Conservation (phyloP, 2,329 filamentous ascomycete species). For the Dryadomyces quercus-mongolicae region DNA sequence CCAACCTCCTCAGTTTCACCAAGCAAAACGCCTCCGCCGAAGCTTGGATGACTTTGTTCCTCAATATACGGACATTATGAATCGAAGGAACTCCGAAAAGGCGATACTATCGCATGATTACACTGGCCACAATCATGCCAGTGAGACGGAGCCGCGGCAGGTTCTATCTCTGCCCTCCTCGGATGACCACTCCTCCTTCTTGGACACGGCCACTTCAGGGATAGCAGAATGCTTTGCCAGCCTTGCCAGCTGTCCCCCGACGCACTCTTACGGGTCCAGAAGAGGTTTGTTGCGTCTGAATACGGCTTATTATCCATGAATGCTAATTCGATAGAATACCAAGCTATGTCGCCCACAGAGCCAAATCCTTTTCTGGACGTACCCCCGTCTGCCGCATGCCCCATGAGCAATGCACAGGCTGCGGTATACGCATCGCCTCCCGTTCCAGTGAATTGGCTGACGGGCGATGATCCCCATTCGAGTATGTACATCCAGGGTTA, state of each 20-base stretch:
- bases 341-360: neutral
- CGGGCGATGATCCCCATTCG: conserved; percentile 17
- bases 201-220: conserved; percentile 17
- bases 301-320: neutral
- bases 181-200: neutral
- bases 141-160: neutral
- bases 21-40: conserved; percentile 17
- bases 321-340: neutral
- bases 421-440: conserved; percentile 16
- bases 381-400: neutral
- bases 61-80: conserved; percentile 5
- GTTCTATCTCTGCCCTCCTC: neutral
- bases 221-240: conserved; percentile 21
- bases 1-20: conserved; percentile 10
- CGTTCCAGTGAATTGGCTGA: conserved; percentile 17
- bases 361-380: neutral
- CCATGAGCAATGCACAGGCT: conserved; percentile 6
- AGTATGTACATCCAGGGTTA: conserved; percentile 22
- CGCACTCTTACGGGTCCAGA: conserved; percentile 18
- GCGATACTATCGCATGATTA: neutral
- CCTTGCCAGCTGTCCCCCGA: conserved; percentile 22
- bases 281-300: conserved; percentile 18
- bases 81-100: conserved; percentile 12
- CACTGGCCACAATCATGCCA: neutral
- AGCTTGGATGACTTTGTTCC: neutral